Evolutionary conservation across 2,329 filamentous ascomycete species (phyloP).

Genomic region (Capronia epimyces): DNA sequence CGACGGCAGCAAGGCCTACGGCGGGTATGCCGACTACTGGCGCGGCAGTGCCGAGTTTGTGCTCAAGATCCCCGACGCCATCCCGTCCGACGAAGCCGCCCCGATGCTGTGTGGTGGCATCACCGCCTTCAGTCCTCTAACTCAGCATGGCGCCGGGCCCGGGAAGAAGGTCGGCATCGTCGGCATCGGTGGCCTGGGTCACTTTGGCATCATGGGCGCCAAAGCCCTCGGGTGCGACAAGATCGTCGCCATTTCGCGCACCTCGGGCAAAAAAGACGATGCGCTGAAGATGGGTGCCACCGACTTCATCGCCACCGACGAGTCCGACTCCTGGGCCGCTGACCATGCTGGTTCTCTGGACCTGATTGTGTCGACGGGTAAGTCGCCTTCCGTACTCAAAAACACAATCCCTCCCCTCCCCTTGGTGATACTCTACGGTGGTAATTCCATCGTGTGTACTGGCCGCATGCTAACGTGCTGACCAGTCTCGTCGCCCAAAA

Average conservation of each 20-base stretch:
- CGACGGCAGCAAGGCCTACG: slow-evolving; percentile 60
- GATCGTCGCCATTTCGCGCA: slow-evolving; percentile 54
- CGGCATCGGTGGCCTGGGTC: slow-evolving; percentile 67
- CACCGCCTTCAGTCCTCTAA: slow-evolving; percentile 66
- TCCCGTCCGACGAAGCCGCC: slow-evolving; percentile 51
- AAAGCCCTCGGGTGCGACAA: slow-evolving; percentile 64
- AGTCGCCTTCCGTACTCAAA: too few species aligned
- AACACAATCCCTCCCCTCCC: too few species aligned
- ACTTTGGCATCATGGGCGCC: slow-evolving; percentile 67
- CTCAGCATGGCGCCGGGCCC: slow-evolving; percentile 61
- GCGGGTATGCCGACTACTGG: slow-evolving; percentile 57
- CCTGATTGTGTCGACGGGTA: slow-evolving; percentile 42
- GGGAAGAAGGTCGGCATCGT: slow-evolving; percentile 68
- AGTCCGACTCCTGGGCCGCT: slow-evolving; percentile 51
- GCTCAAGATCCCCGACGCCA: slow-evolving; percentile 46
- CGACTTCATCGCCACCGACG: slow-evolving; percentile 52
- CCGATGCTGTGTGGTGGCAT: slow-evolving; percentile 75
- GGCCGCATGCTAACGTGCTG: not conserved
- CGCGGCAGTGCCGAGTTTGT: slow-evolving; percentile 45
- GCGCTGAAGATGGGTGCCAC: slow-evolving; percentile 52
- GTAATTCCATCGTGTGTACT: too few species aligned
- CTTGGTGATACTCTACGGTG: too few species aligned
- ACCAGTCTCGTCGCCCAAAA: slow-evolving; percentile 56
- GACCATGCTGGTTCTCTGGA: slow-evolving; percentile 48
- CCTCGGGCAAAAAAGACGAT: slow-evolving; percentile 48